These are phyloP conservation scores for Phragmites australis DNA, from an alignment of 176 grass and related monocot species.

Conservation along the genomic window DNA sequence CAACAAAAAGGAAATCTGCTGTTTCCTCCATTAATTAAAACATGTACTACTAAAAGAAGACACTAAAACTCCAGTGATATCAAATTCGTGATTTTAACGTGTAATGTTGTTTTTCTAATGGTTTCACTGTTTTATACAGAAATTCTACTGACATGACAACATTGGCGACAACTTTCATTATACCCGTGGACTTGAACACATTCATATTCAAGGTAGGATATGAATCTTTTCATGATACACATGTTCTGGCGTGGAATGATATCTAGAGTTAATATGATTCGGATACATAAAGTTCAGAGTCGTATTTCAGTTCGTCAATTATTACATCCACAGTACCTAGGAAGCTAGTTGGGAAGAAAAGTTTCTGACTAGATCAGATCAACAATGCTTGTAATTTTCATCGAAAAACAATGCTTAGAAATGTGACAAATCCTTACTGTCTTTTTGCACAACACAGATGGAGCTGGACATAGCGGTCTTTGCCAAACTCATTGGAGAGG, in stretches of 20 bases:
- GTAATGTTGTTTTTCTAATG: slow-evolving; percentile 13
- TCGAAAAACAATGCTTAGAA: slow-evolving; percentile 13
- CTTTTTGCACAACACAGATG: slow-evolving; percentile 55
- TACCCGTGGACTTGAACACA: slow-evolving; percentile 92
- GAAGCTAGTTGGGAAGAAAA: neutral
- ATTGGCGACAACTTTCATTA: slow-evolving; percentile 58
- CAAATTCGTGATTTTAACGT: neutral
- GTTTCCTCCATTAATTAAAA: neutral
- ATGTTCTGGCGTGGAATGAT: neutral
- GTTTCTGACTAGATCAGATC: neutral
- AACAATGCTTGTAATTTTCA: slow-evolving; percentile 14
- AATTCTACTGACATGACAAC: slow-evolving; percentile 84
- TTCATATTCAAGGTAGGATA: slow-evolving; percentile 81
- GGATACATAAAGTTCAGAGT: neutral
- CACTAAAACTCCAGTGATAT: neutral
- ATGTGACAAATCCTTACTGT: neutral
- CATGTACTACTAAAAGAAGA: neutral
- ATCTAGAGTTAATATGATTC: neutral
- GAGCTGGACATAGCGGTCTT: slow-evolving; percentile 72
- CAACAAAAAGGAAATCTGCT: neutral
- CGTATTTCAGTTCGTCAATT: neutral
- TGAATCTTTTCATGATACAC: neutral
- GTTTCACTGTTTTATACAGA: slow-evolving; percentile 47
- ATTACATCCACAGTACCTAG: neutral
- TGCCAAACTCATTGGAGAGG: slow-evolving; percentile 63